These are phyloP conservation scores for Populus ilicifolia DNA, from an alignment of 345 rosid genomes.

Conservation along the genomic window DNA sequence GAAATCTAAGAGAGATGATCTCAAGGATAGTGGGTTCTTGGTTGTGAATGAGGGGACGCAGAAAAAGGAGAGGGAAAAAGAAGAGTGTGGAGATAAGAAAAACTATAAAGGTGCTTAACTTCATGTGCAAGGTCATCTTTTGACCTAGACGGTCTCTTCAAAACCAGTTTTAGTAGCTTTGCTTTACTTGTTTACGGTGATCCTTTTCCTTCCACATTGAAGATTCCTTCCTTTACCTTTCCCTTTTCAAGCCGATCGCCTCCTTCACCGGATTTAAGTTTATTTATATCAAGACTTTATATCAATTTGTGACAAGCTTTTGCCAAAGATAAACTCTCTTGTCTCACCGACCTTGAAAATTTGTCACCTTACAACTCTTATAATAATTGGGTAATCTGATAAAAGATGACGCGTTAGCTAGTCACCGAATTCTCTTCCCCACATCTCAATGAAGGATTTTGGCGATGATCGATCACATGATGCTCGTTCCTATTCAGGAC, in stretches of 20 bases:
- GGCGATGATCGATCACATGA: neutral
- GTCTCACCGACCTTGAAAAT: conserved; percentile 26
- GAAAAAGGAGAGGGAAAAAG: neutral
- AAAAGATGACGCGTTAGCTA: conserved; percentile 7
- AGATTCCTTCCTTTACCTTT: conserved; percentile 38
- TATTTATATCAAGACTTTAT: neutral
- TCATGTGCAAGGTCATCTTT: conserved; percentile 30
- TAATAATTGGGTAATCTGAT: neutral
- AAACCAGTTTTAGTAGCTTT: neutral
- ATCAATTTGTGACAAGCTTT: conserved; percentile 7
- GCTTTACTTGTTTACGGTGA: conserved; percentile 13
- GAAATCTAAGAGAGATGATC: neutral
- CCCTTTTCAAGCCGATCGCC: conserved; percentile 21
- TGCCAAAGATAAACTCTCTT: conserved; percentile 26
- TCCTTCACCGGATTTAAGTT: neutral
- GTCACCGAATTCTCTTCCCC: conserved; percentile 1
- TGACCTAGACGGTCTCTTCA: neutral
- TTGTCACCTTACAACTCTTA: neutral
- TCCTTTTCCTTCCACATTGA: conserved; percentile 11
- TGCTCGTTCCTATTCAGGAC: no score
- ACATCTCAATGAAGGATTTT: neutral
- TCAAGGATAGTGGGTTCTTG: neutral
- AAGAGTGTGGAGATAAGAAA: conserved; percentile 3
- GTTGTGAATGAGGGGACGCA: neutral
- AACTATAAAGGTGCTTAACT: conserved; percentile 32